A percentile compares a stretch with the other conserved stretches of the same genome.
Evolutionary conservation across 192 early-diverging fungal species (phyloP).

Genomic region (Podochytrium sp.): DNA sequence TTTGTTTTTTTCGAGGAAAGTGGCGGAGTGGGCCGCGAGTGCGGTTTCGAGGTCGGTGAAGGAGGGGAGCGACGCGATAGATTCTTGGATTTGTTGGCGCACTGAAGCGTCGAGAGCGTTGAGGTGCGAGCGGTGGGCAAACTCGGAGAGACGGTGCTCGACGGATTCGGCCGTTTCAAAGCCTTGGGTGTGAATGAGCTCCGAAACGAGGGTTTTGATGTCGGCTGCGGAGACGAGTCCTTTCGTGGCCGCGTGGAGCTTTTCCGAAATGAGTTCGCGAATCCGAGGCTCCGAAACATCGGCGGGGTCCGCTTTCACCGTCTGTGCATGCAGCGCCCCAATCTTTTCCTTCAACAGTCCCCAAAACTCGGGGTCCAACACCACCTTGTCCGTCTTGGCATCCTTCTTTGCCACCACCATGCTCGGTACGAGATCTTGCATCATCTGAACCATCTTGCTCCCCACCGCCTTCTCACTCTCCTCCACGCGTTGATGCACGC

Average conservation of each 20-base stretch:
- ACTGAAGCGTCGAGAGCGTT: not conserved
- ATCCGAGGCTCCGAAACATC: not conserved
- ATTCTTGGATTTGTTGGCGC: not conserved
- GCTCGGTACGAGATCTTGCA: not conserved
- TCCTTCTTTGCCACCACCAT: not conserved
- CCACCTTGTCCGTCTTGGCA: slow-evolving; percentile 2
- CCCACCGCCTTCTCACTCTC: not conserved
- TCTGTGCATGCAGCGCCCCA: not conserved
- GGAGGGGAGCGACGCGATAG: not conserved
- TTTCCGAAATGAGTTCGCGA: slow-evolving; percentile 4
- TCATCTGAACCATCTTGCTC: not conserved
- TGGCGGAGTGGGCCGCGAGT: not conserved
- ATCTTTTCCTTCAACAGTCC: slow-evolving; percentile 11
- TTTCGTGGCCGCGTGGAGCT: not conserved
- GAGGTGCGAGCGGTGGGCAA: not conserved
- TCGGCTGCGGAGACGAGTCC: not conserved
- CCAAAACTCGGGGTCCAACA: slow-evolving; percentile 14
- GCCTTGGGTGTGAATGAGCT: not conserved
- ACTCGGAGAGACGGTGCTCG: not conserved
- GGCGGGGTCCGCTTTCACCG: not conserved
- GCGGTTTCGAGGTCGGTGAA: not conserved
- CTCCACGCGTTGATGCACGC: not conserved
- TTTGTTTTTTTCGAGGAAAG: not conserved
- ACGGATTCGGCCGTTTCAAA: not conserved
- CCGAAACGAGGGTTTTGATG: not conserved